Percentiles rank a stretch among this genome's conserved stretches.
phyloP scores from a whole-genome alignment of 352 stramenopile genomes.

The Pythium rishiriense region DNA sequence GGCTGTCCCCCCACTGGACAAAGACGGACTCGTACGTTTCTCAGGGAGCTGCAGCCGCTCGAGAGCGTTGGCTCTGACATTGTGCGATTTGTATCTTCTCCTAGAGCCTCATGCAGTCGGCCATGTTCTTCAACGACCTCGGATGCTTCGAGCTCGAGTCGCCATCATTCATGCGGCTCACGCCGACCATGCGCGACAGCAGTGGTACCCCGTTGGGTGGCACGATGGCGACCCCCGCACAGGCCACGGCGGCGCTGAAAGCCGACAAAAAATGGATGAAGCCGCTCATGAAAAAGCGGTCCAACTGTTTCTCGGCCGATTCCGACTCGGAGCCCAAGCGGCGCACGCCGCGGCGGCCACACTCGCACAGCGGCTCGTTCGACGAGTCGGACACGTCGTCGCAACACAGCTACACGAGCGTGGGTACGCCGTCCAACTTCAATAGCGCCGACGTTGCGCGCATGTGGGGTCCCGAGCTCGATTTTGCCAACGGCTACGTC shows the following conservation, averaged over 20 bases:
- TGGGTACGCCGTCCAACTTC: slow-evolving; percentile 74
- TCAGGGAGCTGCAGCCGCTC: background rate
- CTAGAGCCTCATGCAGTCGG: slow-evolving; percentile 35
- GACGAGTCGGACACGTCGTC: slow-evolving; percentile 47
- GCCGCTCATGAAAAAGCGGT: slow-evolving; percentile 64
- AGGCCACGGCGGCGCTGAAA: background rate
- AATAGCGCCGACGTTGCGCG: slow-evolving; percentile 37
- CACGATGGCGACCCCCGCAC: slow-evolving; percentile 7
- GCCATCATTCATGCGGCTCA: slow-evolving; percentile 55
- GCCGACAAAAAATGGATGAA: slow-evolving; percentile 34
- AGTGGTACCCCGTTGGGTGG: background rate
- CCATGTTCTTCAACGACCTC: slow-evolving; percentile 60
- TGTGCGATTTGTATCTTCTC: too few species aligned
- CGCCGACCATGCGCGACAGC: slow-evolving; percentile 33
- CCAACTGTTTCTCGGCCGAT: slow-evolving; percentile 55
- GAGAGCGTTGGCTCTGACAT: too few species aligned
- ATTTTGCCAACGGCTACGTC: slow-evolving; percentile 52
- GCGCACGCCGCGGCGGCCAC: slow-evolving; percentile 59
- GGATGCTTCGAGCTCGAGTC: slow-evolving; percentile 74
- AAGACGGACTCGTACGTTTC: slow-evolving; percentile 25
- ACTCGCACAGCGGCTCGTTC: slow-evolving; percentile 54
- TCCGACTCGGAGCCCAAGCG: slow-evolving; percentile 56
- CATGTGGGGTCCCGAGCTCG: slow-evolving; percentile 67
- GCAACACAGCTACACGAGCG: slow-evolving; percentile 46
- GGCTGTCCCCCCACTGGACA: slow-evolving; percentile 10